These are phyloP conservation scores for Rhizodiscina lignyota DNA, from an alignment of 495 filamentous ascomycete genomes.

Conservation along the genomic window DNA sequence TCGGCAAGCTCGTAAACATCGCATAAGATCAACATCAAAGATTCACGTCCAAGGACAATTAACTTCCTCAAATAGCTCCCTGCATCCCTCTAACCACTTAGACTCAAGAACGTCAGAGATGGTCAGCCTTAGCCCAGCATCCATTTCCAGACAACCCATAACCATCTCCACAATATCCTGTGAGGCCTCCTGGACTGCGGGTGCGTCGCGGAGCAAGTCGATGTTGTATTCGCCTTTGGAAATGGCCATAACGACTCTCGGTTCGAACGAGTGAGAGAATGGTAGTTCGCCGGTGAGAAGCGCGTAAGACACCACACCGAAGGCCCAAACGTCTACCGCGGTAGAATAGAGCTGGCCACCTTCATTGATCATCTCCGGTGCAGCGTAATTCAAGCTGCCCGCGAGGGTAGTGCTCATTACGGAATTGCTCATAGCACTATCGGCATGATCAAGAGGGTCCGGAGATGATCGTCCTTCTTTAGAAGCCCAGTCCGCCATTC, in stretches of 20 bases:
- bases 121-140: slow-evolving; percentile 18
- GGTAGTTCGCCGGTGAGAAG: slow-evolving; percentile 50
- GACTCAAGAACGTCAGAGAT: slow-evolving; percentile 30
- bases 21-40: no score
- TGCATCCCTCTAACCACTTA: slow-evolving; percentile 38
- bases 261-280: slow-evolving; percentile 44
- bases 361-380: slow-evolving; percentile 40
- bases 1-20: no score
- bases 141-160: slow-evolving; percentile 22
- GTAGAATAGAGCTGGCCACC: slow-evolving; percentile 27
- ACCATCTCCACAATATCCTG: slow-evolving; percentile 20
- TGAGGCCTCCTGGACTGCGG: slow-evolving; percentile 3
- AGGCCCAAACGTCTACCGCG: slow-evolving; percentile 58
- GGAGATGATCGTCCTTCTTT: slow-evolving; percentile 28
- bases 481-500: slow-evolving; percentile 55
- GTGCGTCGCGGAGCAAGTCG: slow-evolving; percentile 22
- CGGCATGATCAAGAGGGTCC: neutral
- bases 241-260: slow-evolving; percentile 44
- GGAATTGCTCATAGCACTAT: neutral
- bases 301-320: slow-evolving; percentile 48
- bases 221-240: slow-evolving; percentile 42
- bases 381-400: slow-evolving; percentile 54
- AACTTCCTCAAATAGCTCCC: no score
- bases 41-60: no score
- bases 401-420: slow-evolving; percentile 16